Base-by-base conservation (phyloP, 495 filamentous ascomycete species). In the Hamigera avellanea region DNA sequence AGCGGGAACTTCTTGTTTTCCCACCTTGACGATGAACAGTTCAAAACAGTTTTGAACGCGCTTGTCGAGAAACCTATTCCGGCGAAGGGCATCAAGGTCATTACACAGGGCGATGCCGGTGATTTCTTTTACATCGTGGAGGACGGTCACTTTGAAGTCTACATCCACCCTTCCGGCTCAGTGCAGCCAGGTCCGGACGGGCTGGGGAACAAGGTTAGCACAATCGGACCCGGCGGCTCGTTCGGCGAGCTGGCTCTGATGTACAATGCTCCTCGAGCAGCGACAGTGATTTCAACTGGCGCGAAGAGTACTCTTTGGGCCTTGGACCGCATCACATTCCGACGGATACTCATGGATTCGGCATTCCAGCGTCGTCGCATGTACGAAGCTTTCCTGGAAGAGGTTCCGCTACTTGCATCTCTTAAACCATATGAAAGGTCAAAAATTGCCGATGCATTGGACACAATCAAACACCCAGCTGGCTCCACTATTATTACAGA, bases 61-160 rank as follows among this genome's bases (percentile, higher is more conserved):
- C 64, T 98, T 32, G 80, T 93, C 36, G 91, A 98, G 59, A 95
- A 95, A 61, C 81, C 84, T 3, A 89, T 98, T 30, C 91, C 91
- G 0, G 82, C 86, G 40, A 93, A 87, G 64, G 89, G 76, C 45
- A 95, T 95, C 60, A 93, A 93, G 63, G 86, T 98, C 37, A 95
- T 98, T 49, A 82, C 78, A 15, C 91, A 98, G 67, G 91, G 91
- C 16, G 91, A 96, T 50, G 81, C 85, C 0, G 91, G 91, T 14
- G 91, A 98, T 53, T 96, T 83, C 67, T 98, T 98, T 61, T 98
- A 98, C 54, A 79, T 98, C 31, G 86, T 96, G 39, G 91, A 98
- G 56, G 78, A 80, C 31, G 91, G 91, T 19, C 67, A 69, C 13
- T 98, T 96, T 48, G 86, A 94, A 49, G 79, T 96, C 37, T 83